Conservation (phyloP, 768 basidiomycete genomes). For the Mycena pura region DNA sequence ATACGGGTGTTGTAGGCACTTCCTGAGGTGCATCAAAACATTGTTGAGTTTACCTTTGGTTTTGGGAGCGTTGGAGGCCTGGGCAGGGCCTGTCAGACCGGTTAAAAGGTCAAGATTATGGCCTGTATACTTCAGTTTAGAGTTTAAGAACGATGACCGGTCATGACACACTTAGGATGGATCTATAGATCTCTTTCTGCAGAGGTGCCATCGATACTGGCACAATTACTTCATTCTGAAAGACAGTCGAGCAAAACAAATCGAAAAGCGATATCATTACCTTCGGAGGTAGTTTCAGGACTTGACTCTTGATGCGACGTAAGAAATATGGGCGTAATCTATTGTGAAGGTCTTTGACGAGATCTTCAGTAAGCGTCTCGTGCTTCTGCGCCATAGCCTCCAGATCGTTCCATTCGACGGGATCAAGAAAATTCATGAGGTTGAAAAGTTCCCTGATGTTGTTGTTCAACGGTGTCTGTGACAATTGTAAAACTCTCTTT, state of each 20-base stretch:
- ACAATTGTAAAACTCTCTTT: not conserved
- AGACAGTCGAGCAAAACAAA: not conserved
- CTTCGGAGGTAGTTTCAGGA: constrained; percentile 91
- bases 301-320: constrained; percentile 92
- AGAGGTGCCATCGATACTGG: constrained; percentile 87
- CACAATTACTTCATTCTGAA: constrained; percentile 88
- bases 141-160: constrained; percentile 21
- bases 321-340: constrained; percentile 90
- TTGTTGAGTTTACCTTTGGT: constrained; percentile 76
- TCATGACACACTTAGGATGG: constrained; percentile 69
- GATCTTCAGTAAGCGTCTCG: constrained; percentile 78
- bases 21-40: constrained; percentile 82
- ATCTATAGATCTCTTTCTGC: constrained; percentile 88
- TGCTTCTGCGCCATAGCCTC: constrained; percentile 76
- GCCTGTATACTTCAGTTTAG: constrained; percentile 47
- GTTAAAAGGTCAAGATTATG: constrained; percentile 74
- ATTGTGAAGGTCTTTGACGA: constrained; percentile 79
- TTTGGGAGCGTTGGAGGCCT: constrained; percentile 46
- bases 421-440: constrained; percentile 94
- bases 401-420: constrained; percentile 76
- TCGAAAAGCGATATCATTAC: constrained; percentile 42
- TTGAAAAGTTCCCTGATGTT: constrained; percentile 97
- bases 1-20: constrained; percentile 90
- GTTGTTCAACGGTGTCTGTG: constrained; percentile 94
- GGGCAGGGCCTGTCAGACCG: constrained; percentile 56